Evolutionary conservation across 495 filamentous ascomycete species (phyloP).

Genomic region (Chaetomium tenue): DNA sequence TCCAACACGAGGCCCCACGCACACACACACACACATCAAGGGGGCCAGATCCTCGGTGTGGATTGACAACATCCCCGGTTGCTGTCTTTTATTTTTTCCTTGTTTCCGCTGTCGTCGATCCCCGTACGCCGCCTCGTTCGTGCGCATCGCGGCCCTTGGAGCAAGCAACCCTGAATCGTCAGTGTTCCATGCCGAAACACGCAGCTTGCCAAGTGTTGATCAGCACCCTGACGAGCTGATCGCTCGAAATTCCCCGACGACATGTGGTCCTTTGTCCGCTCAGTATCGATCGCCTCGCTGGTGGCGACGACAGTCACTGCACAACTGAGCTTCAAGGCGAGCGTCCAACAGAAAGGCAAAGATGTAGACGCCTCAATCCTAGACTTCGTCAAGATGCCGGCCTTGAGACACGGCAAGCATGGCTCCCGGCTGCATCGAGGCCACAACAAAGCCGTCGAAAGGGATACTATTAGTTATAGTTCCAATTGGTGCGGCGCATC

Average conservation of each 20-base stretch:
- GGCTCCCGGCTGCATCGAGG: background rate
- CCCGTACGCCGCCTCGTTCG: background rate
- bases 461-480: conserved; percentile 31
- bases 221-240: background rate
- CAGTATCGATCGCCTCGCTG: conserved; percentile 18
- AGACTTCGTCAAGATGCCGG: conserved; percentile 25
- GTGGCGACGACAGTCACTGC: conserved; percentile 22
- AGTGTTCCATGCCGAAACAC: conserved; percentile 1
- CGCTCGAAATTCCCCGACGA: background rate
- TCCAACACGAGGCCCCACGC: background rate
- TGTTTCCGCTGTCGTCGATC: background rate
- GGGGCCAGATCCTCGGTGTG: background rate
- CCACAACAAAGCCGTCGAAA: conserved; percentile 5
- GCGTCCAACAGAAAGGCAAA: conserved; percentile 20
- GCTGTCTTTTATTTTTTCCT: background rate
- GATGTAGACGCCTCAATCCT: conserved; percentile 19
- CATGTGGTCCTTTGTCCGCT: conserved; percentile 26
- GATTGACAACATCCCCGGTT: background rate
- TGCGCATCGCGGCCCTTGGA: conserved; percentile 3
- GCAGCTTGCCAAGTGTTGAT: conserved; percentile 5
- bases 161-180: background rate
- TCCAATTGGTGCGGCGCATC: conserved; percentile 39
- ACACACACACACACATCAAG: background rate
- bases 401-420: conserved; percentile 23
- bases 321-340: conserved; percentile 28